phyloP scores from a whole-genome alignment of 257 asterid species.

The Haberlea rhodopensis region DNA sequence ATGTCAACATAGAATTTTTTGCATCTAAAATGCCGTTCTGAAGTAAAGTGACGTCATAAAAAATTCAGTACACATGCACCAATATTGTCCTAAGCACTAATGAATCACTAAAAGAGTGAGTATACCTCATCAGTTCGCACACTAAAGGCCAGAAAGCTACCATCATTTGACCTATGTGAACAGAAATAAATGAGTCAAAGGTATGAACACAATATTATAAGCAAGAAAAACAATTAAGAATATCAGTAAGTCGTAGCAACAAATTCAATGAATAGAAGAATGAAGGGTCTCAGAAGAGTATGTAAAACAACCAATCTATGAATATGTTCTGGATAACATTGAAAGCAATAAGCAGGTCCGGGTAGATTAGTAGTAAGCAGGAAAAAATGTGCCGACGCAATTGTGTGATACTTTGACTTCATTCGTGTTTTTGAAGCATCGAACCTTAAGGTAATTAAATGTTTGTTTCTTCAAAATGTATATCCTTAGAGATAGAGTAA shows the following conservation, averaged over 20 bases:
- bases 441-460: too few relatives aligned
- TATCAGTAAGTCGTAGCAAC: slow-evolving; percentile 6
- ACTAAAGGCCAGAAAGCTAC: slow-evolving; percentile 68
- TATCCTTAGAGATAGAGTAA: too few relatives aligned
- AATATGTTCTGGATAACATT: slow-evolving; percentile 3
- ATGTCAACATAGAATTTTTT: slow-evolving; percentile 13
- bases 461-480: too few relatives aligned
- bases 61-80: slow-evolving; percentile 18
- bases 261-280: too few relatives aligned
- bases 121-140: slow-evolving; percentile 85
- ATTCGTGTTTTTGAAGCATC: background rate
- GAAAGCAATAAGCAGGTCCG: slow-evolving; percentile 16
- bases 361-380: background rate
- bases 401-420: slow-evolving; percentile 1
- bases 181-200: slow-evolving; percentile 22
- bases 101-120: slow-evolving; percentile 21
- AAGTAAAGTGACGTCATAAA: slow-evolving; percentile 1
- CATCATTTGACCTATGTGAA: slow-evolving; percentile 74
- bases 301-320: slow-evolving; percentile 12
- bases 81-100: background rate
- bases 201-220: slow-evolving; percentile 14
- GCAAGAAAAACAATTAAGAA: background rate
- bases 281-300: slow-evolving; percentile 8
- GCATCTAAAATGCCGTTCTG: background rate
- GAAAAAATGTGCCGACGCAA: background rate